Percentiles rank a stretch among this genome's conserved stretches.
Evolutionary conservation across 129 eudicot species (phyloP).

Genomic region (Artemisia tridentata): DNA sequence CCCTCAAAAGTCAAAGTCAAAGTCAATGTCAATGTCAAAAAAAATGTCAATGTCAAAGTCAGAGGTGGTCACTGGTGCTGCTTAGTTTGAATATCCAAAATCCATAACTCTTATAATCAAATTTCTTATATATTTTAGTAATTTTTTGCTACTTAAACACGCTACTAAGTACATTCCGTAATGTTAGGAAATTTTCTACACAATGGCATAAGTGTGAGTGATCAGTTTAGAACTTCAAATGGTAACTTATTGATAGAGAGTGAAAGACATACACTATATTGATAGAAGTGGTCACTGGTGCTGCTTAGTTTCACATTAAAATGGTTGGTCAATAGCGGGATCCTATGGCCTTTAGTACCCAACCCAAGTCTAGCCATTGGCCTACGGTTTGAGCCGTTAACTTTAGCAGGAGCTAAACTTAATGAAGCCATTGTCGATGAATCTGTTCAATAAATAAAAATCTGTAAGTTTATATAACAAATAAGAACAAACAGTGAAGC

Average conservation of each 20-base stretch:
- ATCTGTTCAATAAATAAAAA: too few relatives aligned
- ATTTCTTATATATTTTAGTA: neutral
- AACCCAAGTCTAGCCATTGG: slow-evolving; percentile 41
- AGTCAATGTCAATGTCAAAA: too few relatives aligned
- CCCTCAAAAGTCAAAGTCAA: neutral
- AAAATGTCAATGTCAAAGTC: too few relatives aligned
- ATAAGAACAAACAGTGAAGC: neutral
- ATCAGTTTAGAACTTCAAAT: neutral
- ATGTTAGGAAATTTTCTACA: neutral
- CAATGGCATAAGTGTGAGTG: neutral
- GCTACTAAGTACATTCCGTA: neutral
- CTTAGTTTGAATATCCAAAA: neutral
- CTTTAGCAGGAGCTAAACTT: slow-evolving; percentile 25
- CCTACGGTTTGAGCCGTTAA: slow-evolving; percentile 13
- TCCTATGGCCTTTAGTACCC: slow-evolving; percentile 47
- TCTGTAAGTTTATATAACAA: neutral
- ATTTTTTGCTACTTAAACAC: neutral
- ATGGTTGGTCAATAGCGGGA: slow-evolving; percentile 51
- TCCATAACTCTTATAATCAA: neutral
- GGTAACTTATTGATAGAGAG: slow-evolving; percentile 1
- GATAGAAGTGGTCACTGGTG: slow-evolving; percentile 48
- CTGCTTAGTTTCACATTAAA: slow-evolving; percentile 44
- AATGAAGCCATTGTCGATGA: slow-evolving; percentile 31
- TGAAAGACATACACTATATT: slow-evolving; percentile 45
- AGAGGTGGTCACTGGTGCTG: too few relatives aligned